A percentile compares a stretch with the other conserved stretches of the same genome.
These are phyloP conservation scores for Tetrahymena borealis DNA, from an alignment of 73 alveolate genomes.

Conservation along the genomic window DNA sequence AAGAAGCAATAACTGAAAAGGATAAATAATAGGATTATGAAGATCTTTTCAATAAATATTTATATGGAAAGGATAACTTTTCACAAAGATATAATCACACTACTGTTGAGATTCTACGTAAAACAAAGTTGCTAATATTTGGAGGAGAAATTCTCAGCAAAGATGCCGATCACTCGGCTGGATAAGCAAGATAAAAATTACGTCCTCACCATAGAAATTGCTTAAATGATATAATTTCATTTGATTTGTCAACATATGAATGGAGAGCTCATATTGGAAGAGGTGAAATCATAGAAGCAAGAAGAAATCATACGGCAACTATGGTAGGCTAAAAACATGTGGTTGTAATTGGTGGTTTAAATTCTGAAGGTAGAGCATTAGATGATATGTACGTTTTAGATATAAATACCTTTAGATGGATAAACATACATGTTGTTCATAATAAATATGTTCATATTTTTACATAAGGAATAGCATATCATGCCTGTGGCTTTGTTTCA, in stretches of 20 bases:
- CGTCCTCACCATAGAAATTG: neutral
- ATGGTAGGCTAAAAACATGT: neutral
- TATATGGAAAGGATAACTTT: neutral
- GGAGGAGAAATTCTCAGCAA: neutral
- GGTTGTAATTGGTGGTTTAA: neutral
- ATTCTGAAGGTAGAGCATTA: neutral
- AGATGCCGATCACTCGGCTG: neutral
- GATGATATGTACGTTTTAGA: neutral
- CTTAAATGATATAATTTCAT: neutral
- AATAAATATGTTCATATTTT: neutral
- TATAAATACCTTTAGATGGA: neutral
- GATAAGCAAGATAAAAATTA: neutral
- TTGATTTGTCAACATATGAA: neutral
- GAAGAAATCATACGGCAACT: neutral
- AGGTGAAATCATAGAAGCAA: neutral
- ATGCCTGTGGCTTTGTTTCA: neutral
- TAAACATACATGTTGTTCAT: neutral
- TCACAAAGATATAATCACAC: neutral
- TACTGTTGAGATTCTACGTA: neutral
- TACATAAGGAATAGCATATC: neutral
- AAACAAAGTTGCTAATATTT: neutral
- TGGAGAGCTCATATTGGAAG: conserved; percentile 2
- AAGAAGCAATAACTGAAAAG: neutral
- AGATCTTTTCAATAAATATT: neutral
- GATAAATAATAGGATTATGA: neutral